Base-by-base conservation (phyloP, 2,329 filamentous ascomycete genomes). In the Tolypocladium ovalisporum region DNA sequence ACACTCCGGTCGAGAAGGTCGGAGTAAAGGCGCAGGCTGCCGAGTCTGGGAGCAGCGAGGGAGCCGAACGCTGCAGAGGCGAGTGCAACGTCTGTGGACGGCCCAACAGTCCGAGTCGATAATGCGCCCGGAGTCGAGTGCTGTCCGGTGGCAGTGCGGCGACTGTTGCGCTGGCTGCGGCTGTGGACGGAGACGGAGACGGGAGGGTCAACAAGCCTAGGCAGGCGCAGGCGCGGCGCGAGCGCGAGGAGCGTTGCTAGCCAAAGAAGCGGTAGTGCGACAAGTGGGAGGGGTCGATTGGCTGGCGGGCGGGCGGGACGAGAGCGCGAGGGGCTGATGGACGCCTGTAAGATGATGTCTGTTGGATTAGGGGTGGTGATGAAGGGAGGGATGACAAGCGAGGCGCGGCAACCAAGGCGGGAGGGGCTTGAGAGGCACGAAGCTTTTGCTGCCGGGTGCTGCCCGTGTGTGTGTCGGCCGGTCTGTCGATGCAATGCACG, bases 1-100 rank as follows among this genome's bases (percentile, higher is more conserved):
- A 79, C 76, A 64, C 73, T 75, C 73, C 70, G 66, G 60, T 63
- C 65, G 65, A 74, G 71, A 75, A 67, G 69, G 75, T 70, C 74
- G 72, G 74, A 78, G 73, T 65, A 74, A 75, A 75, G 71, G 71
- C 66, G 68, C 62, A 58, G 22, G 39, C 61, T 63, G 57, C 57
- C 58, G 60, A 53, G 54, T 60, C 57, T 59, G 54, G 22, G 29
- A 19, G 27, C 27, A 49, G 58, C 55, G 55, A 49, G 53, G 59
- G 53, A 54, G 56, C 42, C 44, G 35, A 12, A 36, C n/a, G 47
- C 17, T n/a, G 29, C 13, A 53, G 24, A 27, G 58, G 61, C 57
- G 55, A 59, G 52, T 57, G 53, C 54, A 44, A 27, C 29, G 39
- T 34, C 37, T 22, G n/a, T 35, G 27, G n/a, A 34, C 29, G 19